A percentile compares a stretch with the other conserved stretches of the same genome.
Evolutionary conservation across 2,329 filamentous ascomycete genomes (phyloP).

Genomic region (Geosmithia morbida): DNA sequence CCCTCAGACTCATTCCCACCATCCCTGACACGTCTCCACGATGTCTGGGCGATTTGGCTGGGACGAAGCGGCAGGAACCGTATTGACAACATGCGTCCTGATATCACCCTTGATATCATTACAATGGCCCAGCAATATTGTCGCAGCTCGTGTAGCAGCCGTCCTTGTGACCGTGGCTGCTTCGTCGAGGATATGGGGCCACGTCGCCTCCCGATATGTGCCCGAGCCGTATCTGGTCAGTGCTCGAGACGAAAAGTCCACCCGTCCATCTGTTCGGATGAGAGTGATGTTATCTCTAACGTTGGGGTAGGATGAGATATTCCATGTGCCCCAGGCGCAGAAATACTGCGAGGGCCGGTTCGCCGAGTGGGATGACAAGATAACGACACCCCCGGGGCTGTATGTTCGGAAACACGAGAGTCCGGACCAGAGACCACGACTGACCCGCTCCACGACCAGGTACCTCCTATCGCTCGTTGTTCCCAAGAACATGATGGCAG

Average conservation of each 20-base stretch:
- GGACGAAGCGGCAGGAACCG: neutral
- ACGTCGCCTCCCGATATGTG: conserved; percentile 13
- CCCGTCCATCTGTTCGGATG: too few species aligned
- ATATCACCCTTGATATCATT: neutral
- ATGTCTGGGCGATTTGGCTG: neutral
- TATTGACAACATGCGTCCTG: neutral
- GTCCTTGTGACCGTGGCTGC: neutral
- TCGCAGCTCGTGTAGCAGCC: neutral
- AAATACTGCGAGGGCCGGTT: conserved; percentile 67
- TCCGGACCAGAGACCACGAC: too few species aligned
- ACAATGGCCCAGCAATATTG: neutral
- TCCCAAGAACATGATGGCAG: conserved; percentile 4
- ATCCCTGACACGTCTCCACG: neutral
- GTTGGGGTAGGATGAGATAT: conserved; percentile 57
- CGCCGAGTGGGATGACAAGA: conserved; percentile 82
- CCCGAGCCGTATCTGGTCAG: conserved; percentile 40
- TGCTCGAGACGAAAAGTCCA: neutral
- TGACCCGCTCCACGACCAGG: too few species aligned
- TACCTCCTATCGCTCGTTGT: conserved; percentile 27
- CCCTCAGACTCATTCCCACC: neutral
- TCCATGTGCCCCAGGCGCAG: conserved; percentile 84
- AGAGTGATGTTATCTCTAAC: neutral
- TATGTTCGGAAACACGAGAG: too few species aligned
- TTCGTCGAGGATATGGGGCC: conserved; percentile 1
- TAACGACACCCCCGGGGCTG: conserved; percentile 88